A percentile compares a stretch with the other conserved stretches of the same genome.
Evolutionary conservation across 2,329 filamentous ascomycete genomes (phyloP).

Genomic region (Aspergillus fructus): DNA sequence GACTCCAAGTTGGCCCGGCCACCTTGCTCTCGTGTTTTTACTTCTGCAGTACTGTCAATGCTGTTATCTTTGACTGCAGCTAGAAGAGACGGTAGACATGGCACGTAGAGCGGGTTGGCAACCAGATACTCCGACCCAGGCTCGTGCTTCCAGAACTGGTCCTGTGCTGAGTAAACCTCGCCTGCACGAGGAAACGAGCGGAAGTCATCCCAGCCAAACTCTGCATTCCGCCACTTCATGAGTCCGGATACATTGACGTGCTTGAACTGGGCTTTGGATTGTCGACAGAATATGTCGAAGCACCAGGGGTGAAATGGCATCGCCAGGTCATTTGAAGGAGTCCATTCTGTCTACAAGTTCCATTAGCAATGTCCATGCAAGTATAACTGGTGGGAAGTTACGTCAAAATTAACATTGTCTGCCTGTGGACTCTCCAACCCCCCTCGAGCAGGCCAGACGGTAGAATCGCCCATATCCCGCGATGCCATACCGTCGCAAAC

Average conservation of each 20-base stretch:
- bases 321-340: neutral
- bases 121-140: constrained; percentile 13
- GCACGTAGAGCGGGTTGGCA: constrained; percentile 18
- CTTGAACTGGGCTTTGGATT: constrained; percentile 14
- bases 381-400: neutral
- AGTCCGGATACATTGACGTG: constrained; percentile 9
- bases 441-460: neutral
- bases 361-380: neutral
- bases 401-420: neutral
- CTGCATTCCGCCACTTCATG: constrained; percentile 17
- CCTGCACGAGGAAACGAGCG: neutral
- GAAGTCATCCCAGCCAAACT: neutral
- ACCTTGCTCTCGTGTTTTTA: no score
- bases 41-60: no score
- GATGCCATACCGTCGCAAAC: neutral
- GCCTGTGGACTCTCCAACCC: neutral
- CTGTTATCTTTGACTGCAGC: neutral
- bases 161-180: neutral
- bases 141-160: constrained; percentile 10
- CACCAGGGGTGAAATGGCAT: constrained; percentile 24
- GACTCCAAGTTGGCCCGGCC: neutral
- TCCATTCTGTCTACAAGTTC: no score
- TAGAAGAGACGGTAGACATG: constrained; percentile 8
- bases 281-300: constrained; percentile 21
- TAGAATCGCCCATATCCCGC: neutral